Evolutionary conservation across 371 early-diverging fungal species (phyloP).

Genomic region (Mucor irregularis): DNA sequence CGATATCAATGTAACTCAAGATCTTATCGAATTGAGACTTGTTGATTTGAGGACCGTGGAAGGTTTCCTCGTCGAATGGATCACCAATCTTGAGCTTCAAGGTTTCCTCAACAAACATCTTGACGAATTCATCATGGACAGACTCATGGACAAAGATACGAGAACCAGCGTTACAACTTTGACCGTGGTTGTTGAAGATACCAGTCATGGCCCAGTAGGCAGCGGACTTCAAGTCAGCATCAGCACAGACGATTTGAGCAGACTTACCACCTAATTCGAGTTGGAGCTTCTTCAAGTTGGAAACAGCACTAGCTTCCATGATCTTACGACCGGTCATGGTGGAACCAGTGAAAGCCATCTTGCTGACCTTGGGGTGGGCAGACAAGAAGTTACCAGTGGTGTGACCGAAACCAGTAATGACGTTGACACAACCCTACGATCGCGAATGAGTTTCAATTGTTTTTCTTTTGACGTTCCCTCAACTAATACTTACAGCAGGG

Average conservation of each 20-base stretch:
- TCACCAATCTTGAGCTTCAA: constrained; percentile 61
- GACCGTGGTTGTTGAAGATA: constrained; percentile 80
- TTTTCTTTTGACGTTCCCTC: not conserved
- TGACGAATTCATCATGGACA: constrained; percentile 68
- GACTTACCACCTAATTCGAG: constrained; percentile 93
- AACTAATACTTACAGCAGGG: constrained; percentile 36
- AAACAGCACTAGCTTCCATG: constrained; percentile 64
- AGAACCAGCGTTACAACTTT: constrained; percentile 87
- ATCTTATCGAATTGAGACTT: constrained; percentile 75
- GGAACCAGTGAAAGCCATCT: constrained; percentile 70
- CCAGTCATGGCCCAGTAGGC: constrained; percentile 66
- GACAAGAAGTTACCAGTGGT: constrained; percentile 35
- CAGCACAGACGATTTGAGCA: constrained; percentile 81
- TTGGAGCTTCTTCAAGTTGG: constrained; percentile 71
- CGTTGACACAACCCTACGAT: constrained; percentile 66
- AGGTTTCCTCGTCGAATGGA: constrained; percentile 52
- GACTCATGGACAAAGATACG: constrained; percentile 78
- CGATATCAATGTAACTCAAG: constrained; percentile 56
- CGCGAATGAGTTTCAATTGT: not conserved
- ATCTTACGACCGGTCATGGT: constrained; percentile 72
- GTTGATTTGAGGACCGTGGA: constrained; percentile 77
- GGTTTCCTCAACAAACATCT: constrained; percentile 59
- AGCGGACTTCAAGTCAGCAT: constrained; percentile 78
- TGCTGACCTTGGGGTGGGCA: constrained; percentile 31
- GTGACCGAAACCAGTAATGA: constrained; percentile 57